Base-by-base conservation (phyloP, 768 basidiomycete species). In the Mycena vulgaris region DNA sequence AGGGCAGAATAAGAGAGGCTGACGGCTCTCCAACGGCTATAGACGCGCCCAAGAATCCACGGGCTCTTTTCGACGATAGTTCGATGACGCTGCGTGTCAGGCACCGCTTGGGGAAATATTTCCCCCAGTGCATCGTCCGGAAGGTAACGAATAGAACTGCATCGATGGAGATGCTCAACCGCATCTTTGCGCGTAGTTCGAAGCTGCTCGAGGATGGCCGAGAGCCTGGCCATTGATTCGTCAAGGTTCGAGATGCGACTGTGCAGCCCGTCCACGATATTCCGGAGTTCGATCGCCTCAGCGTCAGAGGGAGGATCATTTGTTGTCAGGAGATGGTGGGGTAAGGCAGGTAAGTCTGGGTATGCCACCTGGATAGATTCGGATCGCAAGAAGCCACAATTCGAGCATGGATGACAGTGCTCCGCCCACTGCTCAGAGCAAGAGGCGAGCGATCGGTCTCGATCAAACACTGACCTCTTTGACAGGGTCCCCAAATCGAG, bases 1-100 rank as follows among this genome's bases (percentile, higher is more conserved):
- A 68, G 25, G 5, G 23, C 17, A 1, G 66, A 40, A 2, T 27
- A 37, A 3, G 40, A 11, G 1, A 61, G 0, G 27, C 39, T 16
- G 16, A 55, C 30, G 25, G 51, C 17, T 7, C 66, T 27, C 66
- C 66, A 68, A 6, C 30, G 31, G 8, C 40, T 9, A 17, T 40
- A 68, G 49, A 68, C 59, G 14, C 58, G 52, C 11, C 66, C 53
- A 5, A 68, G 33, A 21, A 45, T 52, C 66, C 66, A 68, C 0
- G 66, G 66, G 33, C 49, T 51, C 28, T 56, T 25, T 2, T 21
- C 10, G 3, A 25, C 14, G 1, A 9, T 42, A 23, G 9, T 25
- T 17, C 11, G 30, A 49, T 2, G n/a, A n/a, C n/a, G 30, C 3
- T 4, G 37, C 17, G 5, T 27, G 23, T 21, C 11, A 11, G 37